A percentile compares a stretch with the other conserved stretches of the same genome.
Conservation (phyloP, 2,329 filamentous ascomycete genomes). For the Chalara sp. region DNA sequence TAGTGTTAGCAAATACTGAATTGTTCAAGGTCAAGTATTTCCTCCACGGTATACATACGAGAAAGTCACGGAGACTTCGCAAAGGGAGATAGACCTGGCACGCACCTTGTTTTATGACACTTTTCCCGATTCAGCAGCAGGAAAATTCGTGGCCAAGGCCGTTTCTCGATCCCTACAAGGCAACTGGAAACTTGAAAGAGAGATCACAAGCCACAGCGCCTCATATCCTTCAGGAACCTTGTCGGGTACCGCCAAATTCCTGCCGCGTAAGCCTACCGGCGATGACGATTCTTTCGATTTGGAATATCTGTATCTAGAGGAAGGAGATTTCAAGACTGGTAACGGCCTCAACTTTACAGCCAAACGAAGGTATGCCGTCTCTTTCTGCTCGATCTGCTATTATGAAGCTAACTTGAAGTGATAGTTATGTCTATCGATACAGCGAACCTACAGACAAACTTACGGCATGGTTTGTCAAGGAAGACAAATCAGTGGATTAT, state of each 20-base stretch:
- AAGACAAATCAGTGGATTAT: conserved; percentile 60
- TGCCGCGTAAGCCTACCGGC: conserved; percentile 52
- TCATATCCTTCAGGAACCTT: conserved; percentile 60
- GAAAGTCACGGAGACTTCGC: conserved; percentile 30
- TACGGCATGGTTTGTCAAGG: conserved; percentile 67
- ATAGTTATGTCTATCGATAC: conserved; percentile 70
- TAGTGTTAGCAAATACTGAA: no score
- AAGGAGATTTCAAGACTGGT: conserved; percentile 56
- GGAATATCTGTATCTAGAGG: conserved; percentile 63
- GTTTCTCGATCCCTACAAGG: conserved; percentile 68
- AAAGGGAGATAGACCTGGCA: conserved; percentile 41
- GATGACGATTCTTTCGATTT: conserved; percentile 26
- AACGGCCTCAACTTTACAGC: conserved; percentile 23
- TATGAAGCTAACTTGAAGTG: conserved; percentile 35
- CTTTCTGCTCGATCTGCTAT: neutral
- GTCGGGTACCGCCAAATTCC: conserved; percentile 57
- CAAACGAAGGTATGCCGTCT: conserved; percentile 17
- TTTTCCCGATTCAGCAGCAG: conserved; percentile 11
- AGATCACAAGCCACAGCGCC: conserved; percentile 45
- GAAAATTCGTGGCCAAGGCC: conserved; percentile 53
- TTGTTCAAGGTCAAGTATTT: conserved; percentile 32
- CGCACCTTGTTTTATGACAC: conserved; percentile 11
- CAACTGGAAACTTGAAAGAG: conserved; percentile 56
- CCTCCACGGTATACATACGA: conserved; percentile 38
- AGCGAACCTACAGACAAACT: conserved; percentile 50